phyloP scores from a whole-genome alignment of 108 stramenopile species.

The Fragilariopsis cylindrus region DNA sequence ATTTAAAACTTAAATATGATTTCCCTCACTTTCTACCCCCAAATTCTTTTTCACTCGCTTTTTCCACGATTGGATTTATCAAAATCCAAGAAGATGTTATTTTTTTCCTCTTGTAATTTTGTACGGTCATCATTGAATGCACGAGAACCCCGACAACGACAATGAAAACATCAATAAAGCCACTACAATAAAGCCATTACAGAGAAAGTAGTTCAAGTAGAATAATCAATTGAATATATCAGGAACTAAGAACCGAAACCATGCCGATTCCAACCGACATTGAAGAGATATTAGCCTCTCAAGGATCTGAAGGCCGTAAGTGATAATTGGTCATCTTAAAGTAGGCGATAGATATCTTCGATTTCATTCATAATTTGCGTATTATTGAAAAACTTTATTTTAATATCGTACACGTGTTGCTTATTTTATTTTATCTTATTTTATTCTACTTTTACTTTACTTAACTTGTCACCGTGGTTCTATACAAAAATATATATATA shows the following conservation, averaged over 20 bases:
- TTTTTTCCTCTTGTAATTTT: too few species aligned
- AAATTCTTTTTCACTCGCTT: too few species aligned
- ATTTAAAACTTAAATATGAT: too few species aligned
- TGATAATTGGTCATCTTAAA: background rate
- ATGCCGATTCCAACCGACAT: slow-evolving; percentile 7
- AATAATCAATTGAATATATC: slow-evolving; percentile 11
- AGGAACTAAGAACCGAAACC: background rate
- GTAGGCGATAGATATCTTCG: background rate
- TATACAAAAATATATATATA: background rate
- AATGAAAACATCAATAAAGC: too few species aligned
- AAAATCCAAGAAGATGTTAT: too few species aligned
- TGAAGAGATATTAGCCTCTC: slow-evolving; percentile 1
- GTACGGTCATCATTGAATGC: too few species aligned
- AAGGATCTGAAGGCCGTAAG: slow-evolving; percentile 16
- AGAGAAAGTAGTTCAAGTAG: too few species aligned
- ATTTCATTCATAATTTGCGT: background rate
- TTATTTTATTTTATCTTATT: background rate
- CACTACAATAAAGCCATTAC: too few species aligned
- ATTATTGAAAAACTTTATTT: background rate
- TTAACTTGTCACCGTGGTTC: background rate
- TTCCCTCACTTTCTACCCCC: too few species aligned
- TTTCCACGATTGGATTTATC: too few species aligned
- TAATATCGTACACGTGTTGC: background rate
- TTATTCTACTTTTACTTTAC: background rate
- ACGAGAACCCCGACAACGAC: too few species aligned